Evolutionary conservation across 805 yeast species (phyloP).

Genomic region (Nakazawaea pomicola): DNA sequence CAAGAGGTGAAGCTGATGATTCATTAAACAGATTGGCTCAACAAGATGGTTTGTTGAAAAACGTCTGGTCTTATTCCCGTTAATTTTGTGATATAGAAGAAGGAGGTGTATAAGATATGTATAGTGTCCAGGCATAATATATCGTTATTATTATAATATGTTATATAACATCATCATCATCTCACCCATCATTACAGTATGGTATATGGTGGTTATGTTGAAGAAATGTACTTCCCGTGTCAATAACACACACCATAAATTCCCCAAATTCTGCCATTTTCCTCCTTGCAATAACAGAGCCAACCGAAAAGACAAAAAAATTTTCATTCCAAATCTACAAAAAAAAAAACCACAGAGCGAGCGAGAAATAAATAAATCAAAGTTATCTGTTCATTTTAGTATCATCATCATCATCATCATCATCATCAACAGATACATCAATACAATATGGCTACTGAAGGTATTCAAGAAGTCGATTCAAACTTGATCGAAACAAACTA

Average conservation of each 20-base stretch:
- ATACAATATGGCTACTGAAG: constrained; percentile 50
- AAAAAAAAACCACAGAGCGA: too few relatives aligned
- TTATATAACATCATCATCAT: too few relatives aligned
- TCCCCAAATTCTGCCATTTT: background rate
- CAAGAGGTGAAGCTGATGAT: constrained; percentile 99
- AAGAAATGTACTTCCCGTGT: background rate
- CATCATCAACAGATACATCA: constrained; percentile 3
- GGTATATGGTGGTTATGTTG: too few relatives aligned
- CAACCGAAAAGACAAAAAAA: too few relatives aligned
- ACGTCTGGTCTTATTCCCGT: constrained; percentile 94
- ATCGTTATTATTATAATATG: too few relatives aligned
- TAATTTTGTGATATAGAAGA: constrained; percentile 32
- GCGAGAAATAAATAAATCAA: too few relatives aligned
- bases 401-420: too few relatives aligned
- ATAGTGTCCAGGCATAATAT: too few relatives aligned
- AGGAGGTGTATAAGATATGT: background rate
- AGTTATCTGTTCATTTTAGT: background rate
- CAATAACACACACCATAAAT: background rate
- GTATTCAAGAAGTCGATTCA: constrained; percentile 75
- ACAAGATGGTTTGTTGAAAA: constrained; percentile 95
- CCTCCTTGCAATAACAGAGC: too few relatives aligned
- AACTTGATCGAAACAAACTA: constrained; percentile 89
- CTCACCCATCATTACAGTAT: too few relatives aligned
- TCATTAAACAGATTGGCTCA: constrained; percentile 99
- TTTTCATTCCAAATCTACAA: background rate